Evolutionary conservation across 164 flowering plant genomes (phyloP).

Genomic region (Saururus chinensis): DNA sequence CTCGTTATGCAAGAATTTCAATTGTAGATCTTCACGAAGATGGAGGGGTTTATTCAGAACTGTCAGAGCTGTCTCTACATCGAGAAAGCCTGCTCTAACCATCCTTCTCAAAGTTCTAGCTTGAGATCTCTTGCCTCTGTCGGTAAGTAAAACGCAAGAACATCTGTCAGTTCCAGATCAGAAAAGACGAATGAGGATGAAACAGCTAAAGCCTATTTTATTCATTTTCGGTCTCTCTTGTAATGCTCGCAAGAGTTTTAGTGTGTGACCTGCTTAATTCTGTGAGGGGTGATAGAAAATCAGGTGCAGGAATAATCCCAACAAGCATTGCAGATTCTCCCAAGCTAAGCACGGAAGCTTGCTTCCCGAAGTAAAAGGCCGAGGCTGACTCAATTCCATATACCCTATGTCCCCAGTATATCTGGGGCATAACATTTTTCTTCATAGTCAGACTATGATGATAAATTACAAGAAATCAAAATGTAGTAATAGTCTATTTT

Average conservation of each 20-base stretch:
- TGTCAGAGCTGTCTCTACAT: conserved; percentile 23
- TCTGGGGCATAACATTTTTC: conserved; percentile 13
- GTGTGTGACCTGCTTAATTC: conserved; percentile 25
- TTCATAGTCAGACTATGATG: neutral
- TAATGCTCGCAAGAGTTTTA: neutral
- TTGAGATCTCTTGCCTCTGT: conserved; percentile 34
- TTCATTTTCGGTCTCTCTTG: neutral
- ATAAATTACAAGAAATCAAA: neutral
- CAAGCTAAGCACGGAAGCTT: conserved; percentile 27
- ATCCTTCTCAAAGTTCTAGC: conserved; percentile 42
- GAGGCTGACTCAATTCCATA: conserved; percentile 43
- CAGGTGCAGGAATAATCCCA: conserved; percentile 45
- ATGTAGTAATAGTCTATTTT: neutral
- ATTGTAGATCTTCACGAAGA: conserved; percentile 6
- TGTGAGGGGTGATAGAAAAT: conserved; percentile 33
- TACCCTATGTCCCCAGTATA: conserved; percentile 46
- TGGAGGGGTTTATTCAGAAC: conserved; percentile 21
- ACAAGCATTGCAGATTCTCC: conserved; percentile 44
- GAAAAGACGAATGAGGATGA: too few relatives aligned
- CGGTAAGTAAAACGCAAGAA: neutral
- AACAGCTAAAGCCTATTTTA: too few relatives aligned
- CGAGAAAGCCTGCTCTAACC: conserved; percentile 36
- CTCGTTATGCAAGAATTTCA: neutral
- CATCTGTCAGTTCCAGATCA: too few relatives aligned
- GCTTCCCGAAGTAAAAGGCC: conserved; percentile 36